phyloP scores from a whole-genome alignment of 179 eudicot species.

The Sideroxylon spinosum region DNA sequence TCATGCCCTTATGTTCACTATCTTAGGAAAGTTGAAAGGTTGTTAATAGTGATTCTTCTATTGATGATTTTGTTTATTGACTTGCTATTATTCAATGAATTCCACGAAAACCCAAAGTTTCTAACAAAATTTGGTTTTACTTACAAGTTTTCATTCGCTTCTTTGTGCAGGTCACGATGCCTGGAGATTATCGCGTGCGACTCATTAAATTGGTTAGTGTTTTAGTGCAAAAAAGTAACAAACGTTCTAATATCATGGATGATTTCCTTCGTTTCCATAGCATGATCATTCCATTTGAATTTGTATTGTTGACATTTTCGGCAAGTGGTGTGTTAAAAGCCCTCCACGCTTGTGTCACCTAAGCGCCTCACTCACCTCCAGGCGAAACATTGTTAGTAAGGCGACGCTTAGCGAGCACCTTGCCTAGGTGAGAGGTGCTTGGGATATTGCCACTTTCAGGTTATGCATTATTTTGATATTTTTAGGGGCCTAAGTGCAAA shows the following conservation, averaged over 20 bases:
- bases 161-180: conserved; percentile 67
- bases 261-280: neutral
- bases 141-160: conserved; percentile 3
- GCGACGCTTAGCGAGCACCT: too few species aligned
- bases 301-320: neutral
- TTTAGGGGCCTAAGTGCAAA: too few species aligned
- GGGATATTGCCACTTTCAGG: too few species aligned
- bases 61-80: neutral
- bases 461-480: too few species aligned
- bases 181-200: conserved; percentile 74
- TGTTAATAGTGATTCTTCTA: neutral
- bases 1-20: neutral
- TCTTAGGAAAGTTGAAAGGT: neutral
- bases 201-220: conserved; percentile 82
- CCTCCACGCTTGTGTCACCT: too few species aligned
- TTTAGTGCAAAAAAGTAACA: neutral
- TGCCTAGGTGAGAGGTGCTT: too few species aligned
- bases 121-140: neutral
- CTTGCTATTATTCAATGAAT: neutral
- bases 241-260: neutral
- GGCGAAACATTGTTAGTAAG: too few species aligned
- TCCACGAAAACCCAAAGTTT: neutral
- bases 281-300: conserved; percentile 5
- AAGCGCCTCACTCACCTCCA: too few species aligned
- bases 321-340: too few species aligned